Percentiles rank a stretch among this genome's conserved stretches.
Evolutionary conservation across 257 asterid species (phyloP).

Genomic region (Ophiorrhiza pumila): DNA sequence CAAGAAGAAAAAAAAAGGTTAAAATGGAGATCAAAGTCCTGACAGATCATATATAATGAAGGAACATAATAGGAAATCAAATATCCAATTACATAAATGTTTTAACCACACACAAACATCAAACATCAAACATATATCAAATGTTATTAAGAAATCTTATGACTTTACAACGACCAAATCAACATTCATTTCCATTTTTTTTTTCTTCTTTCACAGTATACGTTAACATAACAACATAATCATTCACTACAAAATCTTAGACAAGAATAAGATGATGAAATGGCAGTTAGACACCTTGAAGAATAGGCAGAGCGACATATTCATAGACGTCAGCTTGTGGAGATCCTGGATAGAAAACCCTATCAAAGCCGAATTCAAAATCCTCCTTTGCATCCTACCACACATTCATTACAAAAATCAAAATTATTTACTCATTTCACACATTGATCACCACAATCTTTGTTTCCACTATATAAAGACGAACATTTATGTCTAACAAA

Average conservation of each 20-base stretch:
- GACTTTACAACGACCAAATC: background rate
- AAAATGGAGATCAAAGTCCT: background rate
- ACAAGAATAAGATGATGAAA: background rate
- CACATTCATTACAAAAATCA: slow-evolving; percentile 7
- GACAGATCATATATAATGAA: background rate
- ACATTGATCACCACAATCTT: background rate
- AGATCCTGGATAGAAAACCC: slow-evolving; percentile 76
- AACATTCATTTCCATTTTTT: background rate
- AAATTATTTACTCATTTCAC: slow-evolving; percentile 3
- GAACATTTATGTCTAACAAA: background rate
- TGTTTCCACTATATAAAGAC: no score
- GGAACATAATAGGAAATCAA: background rate
- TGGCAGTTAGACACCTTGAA: slow-evolving; percentile 42
- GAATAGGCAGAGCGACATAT: slow-evolving; percentile 63
- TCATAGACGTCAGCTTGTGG: slow-evolving; percentile 65
- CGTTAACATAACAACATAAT: background rate
- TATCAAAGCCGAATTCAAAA: slow-evolving; percentile 57
- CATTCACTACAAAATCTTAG: slow-evolving; percentile 1
- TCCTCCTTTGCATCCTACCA: slow-evolving; percentile 78
- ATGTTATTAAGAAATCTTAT: background rate
- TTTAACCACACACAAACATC: background rate
- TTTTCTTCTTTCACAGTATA: background rate
- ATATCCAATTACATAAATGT: background rate
- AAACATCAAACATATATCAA: no score
- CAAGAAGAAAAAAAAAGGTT: background rate